phyloP scores from a whole-genome alignment of 202 grass and related monocot species.

The Hordeum pubiflorum region DNA sequence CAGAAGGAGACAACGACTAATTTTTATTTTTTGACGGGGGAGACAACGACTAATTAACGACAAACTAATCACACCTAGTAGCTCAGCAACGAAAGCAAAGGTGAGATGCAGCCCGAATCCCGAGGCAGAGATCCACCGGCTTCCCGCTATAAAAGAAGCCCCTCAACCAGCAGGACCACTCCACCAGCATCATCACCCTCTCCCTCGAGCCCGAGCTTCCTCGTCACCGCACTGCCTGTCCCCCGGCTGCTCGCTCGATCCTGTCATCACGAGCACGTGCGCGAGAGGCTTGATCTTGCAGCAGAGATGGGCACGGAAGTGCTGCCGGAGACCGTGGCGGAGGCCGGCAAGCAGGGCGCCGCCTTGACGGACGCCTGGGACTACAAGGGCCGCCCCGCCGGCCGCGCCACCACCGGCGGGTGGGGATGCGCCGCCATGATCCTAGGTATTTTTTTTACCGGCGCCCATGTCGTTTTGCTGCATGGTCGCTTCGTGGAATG shows the following conservation, averaged over 20 bases:
- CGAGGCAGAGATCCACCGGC: conserved; percentile 24
- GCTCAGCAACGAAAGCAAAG: background rate
- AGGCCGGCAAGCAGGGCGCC: conserved; percentile 25
- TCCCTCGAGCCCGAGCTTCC: conserved; percentile 18
- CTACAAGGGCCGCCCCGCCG: conserved; percentile 63
- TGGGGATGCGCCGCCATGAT: conserved; percentile 79
- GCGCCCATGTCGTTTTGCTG: background rate
- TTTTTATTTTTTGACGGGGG: too few species aligned
- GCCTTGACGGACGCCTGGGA: conserved; percentile 67
- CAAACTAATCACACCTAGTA: background rate
- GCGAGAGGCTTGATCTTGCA: background rate
- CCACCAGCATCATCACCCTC: background rate
- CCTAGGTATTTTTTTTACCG: conserved; percentile 7
- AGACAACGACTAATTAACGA: background rate
- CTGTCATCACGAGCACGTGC: background rate
- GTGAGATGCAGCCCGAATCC: conserved; percentile 20
- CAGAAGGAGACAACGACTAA: conserved; percentile 6
- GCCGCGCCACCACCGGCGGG: conserved; percentile 46
- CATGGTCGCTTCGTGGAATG: background rate
- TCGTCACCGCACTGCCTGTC: background rate
- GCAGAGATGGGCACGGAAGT: conserved; percentile 7
- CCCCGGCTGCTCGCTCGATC: background rate
- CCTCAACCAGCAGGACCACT: background rate
- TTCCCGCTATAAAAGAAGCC: conserved; percentile 23
- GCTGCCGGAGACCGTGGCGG: conserved; percentile 24